phyloP scores from a whole-genome alignment of 2,329 filamentous ascomycete genomes.

The Achaetomium macrosporum region DNA sequence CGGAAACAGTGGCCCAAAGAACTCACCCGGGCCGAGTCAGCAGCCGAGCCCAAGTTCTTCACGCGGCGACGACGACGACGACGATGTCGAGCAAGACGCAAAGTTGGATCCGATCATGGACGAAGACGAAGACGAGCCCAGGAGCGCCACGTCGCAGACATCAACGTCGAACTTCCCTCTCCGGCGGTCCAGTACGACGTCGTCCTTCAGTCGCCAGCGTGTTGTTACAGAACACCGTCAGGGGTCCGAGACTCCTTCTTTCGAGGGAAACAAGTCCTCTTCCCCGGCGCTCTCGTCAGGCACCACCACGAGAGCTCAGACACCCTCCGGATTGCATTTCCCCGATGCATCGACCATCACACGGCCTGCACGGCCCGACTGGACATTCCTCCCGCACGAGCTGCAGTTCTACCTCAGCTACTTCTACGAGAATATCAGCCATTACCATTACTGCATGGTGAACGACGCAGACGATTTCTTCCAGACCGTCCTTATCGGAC shows the following conservation, averaged over 20 bases:
- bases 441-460: conserved; percentile 77
- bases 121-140: conserved; percentile 44
- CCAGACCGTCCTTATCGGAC: conserved; percentile 60
- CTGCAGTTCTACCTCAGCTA: conserved; percentile 74
- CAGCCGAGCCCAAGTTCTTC: conserved; percentile 49
- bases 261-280: conserved; percentile 45
- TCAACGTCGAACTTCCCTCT: conserved; percentile 24
- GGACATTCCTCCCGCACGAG: conserved; percentile 59
- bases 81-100: conserved; percentile 41
- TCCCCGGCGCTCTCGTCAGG: conserved; percentile 49
- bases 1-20: conserved; percentile 32
- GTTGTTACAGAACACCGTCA: conserved; percentile 34
- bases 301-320: conserved; percentile 32
- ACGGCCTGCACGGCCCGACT: conserved; percentile 37
- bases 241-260: conserved; percentile 49
- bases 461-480: conserved; percentile 69
- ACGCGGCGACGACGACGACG: conserved; percentile 45
- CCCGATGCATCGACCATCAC: conserved; percentile 26
- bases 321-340: conserved; percentile 28
- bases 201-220: conserved; percentile 33
- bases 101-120: conserved; percentile 51
- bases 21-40: conserved; percentile 32
- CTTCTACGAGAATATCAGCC: conserved; percentile 68
- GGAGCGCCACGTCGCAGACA: conserved; percentile 22
- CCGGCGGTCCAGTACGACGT: conserved; percentile 35